Conservation (phyloP, 768 basidiomycete species). For the Gymnopilus dilepis region DNA sequence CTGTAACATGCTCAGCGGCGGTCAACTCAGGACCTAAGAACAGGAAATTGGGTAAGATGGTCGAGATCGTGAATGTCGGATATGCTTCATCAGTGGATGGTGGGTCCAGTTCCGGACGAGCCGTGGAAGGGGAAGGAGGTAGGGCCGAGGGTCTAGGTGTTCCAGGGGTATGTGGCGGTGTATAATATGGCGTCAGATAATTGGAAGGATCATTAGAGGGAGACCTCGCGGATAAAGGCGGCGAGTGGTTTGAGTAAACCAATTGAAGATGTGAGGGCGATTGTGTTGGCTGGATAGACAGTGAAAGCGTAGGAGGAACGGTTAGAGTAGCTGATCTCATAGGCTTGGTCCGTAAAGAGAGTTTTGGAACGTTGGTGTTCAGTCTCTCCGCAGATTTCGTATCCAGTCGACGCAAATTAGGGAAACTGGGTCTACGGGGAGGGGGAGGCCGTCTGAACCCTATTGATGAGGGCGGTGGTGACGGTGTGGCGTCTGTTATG, state of each 20-base stretch:
- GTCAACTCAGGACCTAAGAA: slow-evolving; percentile 91
- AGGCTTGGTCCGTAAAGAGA: slow-evolving; percentile 65
- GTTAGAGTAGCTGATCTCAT: slow-evolving; percentile 62
- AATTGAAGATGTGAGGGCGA: slow-evolving; percentile 70
- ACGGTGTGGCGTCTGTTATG: slow-evolving; percentile 54
- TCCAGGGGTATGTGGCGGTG: slow-evolving; percentile 57
- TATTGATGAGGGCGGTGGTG: slow-evolving; percentile 70
- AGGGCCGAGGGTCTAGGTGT: slow-evolving; percentile 44
- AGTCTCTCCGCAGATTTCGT: slow-evolving; percentile 62
- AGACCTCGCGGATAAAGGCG: slow-evolving; percentile 57
- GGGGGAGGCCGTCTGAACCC: slow-evolving; percentile 56
- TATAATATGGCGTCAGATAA: slow-evolving; percentile 55
- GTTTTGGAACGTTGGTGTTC: slow-evolving; percentile 53
- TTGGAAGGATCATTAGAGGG: slow-evolving; percentile 41
- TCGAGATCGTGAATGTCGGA: slow-evolving; percentile 81
- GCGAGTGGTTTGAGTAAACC: slow-evolving; percentile 60
- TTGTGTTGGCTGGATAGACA: slow-evolving; percentile 40
- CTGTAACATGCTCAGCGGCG: slow-evolving; percentile 71
- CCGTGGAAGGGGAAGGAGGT: slow-evolving; percentile 67
- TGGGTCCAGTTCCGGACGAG: slow-evolving; percentile 64
- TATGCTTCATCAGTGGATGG: slow-evolving; percentile 66
- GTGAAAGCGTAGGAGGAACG: slow-evolving; percentile 51
- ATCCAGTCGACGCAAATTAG: slow-evolving; percentile 64
- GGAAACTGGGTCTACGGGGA: slow-evolving; percentile 65
- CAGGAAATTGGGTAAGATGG: slow-evolving; percentile 89